Percentiles rank a stretch among this genome's conserved stretches.
Conservation (phyloP, 2,329 filamentous ascomycete genomes). For the Paecilomyces niveus region DNA sequence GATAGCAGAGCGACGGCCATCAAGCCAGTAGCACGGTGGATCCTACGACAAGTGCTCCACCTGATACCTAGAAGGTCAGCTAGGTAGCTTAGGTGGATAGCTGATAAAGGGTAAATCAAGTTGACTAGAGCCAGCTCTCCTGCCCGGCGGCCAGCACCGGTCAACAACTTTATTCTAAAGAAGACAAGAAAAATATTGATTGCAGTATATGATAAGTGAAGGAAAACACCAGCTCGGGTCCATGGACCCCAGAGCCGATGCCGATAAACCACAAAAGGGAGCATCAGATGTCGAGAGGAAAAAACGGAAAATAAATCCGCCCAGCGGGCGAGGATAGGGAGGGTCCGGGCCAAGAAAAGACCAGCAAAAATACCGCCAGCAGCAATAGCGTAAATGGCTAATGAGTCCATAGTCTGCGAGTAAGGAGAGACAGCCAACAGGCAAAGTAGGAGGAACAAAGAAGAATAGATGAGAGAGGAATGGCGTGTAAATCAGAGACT, state of each 20-base stretch:
- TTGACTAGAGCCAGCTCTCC: slow-evolving; percentile 16
- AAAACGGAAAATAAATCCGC: neutral
- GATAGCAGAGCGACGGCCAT: slow-evolving; percentile 11
- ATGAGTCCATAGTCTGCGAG: neutral
- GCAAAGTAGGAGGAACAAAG: slow-evolving; percentile 1
- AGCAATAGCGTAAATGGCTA: slow-evolving; percentile 10
- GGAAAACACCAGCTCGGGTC: slow-evolving; percentile 8
- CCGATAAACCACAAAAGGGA: slow-evolving; percentile 10
- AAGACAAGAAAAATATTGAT: slow-evolving; percentile 12
- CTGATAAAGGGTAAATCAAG: slow-evolving; percentile 12
- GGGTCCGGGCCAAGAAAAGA: slow-evolving; percentile 6
- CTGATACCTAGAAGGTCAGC: slow-evolving; percentile 12
- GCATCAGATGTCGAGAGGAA: slow-evolving; percentile 7
- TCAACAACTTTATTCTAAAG: slow-evolving; percentile 7
- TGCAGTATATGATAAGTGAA: slow-evolving; percentile 1
- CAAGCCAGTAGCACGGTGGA: slow-evolving; percentile 14
- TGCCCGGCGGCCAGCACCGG: slow-evolving; percentile 4
- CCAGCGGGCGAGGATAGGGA: slow-evolving; percentile 5
- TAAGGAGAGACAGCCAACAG: neutral
- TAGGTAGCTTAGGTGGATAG: slow-evolving; percentile 11
- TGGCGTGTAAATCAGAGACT: too few species aligned
- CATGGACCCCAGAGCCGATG: slow-evolving; percentile 11
- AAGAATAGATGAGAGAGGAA: neutral
- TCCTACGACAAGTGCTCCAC: slow-evolving; percentile 7
- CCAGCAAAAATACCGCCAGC: slow-evolving; percentile 9